A percentile compares a stretch with the other conserved stretches of the same genome.
Conservation (phyloP, 352 stramenopile species). For the Globisporangium apiculatum region DNA sequence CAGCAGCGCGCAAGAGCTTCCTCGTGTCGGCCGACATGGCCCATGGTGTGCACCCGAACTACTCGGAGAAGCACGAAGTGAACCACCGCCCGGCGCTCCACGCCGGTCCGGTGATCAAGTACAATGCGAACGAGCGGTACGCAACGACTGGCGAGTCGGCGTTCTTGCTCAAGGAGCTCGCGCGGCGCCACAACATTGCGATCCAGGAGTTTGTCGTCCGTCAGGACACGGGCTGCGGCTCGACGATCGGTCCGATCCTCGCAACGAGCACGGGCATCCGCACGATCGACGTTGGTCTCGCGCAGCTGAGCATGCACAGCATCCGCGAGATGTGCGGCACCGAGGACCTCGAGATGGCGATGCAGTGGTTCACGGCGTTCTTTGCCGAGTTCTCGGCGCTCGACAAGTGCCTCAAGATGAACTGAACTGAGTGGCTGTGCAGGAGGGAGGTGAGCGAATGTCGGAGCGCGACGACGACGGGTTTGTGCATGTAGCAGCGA, state of each 20-base stretch:
- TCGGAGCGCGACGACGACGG: no score
- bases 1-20: slow-evolving; percentile 62
- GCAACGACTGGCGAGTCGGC: slow-evolving; percentile 92
- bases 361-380: slow-evolving; percentile 91
- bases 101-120: slow-evolving; percentile 97
- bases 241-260: slow-evolving; percentile 97
- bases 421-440: slow-evolving; percentile 18
- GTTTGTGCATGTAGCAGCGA: background rate
- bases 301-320: slow-evolving; percentile 97
- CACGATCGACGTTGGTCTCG: slow-evolving; percentile 95
- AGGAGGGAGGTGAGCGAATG: no score
- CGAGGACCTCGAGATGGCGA: slow-evolving; percentile 68
- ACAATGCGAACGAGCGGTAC: slow-evolving; percentile 98
- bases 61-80: slow-evolving; percentile 93
- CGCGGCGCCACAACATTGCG: slow-evolving; percentile 70
- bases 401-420: slow-evolving; percentile 76
- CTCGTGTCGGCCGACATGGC: slow-evolving; percentile 95
- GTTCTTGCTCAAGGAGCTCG: slow-evolving; percentile 90
- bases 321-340: slow-evolving; percentile 95
- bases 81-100: slow-evolving; percentile 91
- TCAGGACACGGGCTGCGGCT: slow-evolving; percentile 94
- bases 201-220: slow-evolving; percentile 96
- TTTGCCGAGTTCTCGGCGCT: slow-evolving; percentile 90
- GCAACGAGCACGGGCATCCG: slow-evolving; percentile 92
- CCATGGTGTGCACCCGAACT: slow-evolving; percentile 97